Base-by-base conservation (phyloP, 257 asterid genomes). In the Solanum boliviense region DNA sequence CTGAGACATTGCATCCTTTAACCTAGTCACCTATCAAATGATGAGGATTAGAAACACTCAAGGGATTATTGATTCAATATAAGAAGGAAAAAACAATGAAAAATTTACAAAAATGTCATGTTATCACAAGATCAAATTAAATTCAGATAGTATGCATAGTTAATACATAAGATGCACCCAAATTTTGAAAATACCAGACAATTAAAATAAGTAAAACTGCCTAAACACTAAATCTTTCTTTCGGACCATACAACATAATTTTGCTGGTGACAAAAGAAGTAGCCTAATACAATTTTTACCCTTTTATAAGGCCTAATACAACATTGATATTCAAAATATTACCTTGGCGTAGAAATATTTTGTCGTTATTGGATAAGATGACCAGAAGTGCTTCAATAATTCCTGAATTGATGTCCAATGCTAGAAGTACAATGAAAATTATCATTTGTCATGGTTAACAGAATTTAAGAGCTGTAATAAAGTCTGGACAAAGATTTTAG, bases 401-500 rank as follows among this genome's bases (percentile, higher is more conserved):
- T 97, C 99, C 93, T 97, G 99, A 84, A 95, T 94, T n/a, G 98
- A 91, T 29, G 95, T 91, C 98, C 97, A 97, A 84, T 95, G 98
- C 99, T 95, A 90, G 87, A 90, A 90, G 86, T 68, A 90, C 52
- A 79, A 86, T 48, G 20, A 52, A 25, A 44, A 76, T 39, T 25
- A 35, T 44, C 83, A 46, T 46, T 23, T 7, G 39, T 73, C 58
- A 71, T 86, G 48, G 36, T 36, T 48, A 75, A 25, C 39, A 23
- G 36, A 83, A 41, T 29, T 60, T 60, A 16, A 34, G 44, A 68
- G 34, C 39, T 5, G 29, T 13, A 52, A 27, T 41, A 6, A 25
- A 48, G 78, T 7, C 13, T 29, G 62, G 60, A 65, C n/a, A 25
- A 65, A 38, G 39, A 38, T 21, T 25, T n/a, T 31, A 48, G 38